Evolutionary conservation across 2,329 filamentous ascomycete genomes (phyloP).

Genomic region (Plenodomus tracheiphilus): DNA sequence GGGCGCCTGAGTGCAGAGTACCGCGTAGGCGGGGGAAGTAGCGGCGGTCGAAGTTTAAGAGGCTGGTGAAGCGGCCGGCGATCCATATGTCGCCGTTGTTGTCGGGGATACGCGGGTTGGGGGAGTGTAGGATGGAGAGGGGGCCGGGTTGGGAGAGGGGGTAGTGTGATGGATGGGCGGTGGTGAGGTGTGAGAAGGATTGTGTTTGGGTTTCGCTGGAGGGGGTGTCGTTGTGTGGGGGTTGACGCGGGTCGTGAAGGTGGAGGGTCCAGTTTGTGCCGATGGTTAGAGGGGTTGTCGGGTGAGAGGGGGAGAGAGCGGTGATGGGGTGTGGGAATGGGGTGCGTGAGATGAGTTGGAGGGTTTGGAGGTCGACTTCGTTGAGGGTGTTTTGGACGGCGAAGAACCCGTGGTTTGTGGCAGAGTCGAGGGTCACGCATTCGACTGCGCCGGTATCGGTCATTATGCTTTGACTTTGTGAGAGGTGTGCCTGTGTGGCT

Average conservation of each 20-base stretch:
- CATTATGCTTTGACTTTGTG: constrained; percentile 58
- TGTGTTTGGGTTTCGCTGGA: constrained; percentile 17
- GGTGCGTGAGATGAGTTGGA: constrained; percentile 69
- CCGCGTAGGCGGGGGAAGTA: constrained; percentile 77
- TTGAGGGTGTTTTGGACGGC: constrained; percentile 76
- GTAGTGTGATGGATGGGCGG: constrained; percentile 63
- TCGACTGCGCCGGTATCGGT: constrained; percentile 76
- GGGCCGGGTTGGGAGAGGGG: constrained; percentile 79
- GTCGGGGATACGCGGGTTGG: constrained; percentile 57
- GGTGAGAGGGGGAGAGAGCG: constrained; percentile 71
- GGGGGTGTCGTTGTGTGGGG: constrained; percentile 36
- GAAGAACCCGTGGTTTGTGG: constrained; percentile 71
- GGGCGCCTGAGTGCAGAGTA: constrained; percentile 81
- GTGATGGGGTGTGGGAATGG: constrained; percentile 82
- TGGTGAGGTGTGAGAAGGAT: constrained; percentile 52
- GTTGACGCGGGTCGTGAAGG: constrained; percentile 73
- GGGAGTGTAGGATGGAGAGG: constrained; percentile 79
- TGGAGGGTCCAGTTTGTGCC: constrained; percentile 82
- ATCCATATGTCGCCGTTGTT: constrained; percentile 82
- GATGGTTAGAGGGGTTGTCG: constrained; percentile 74
- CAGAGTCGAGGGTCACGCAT: constrained; percentile 77
- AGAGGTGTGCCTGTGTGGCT: constrained; percentile 50
- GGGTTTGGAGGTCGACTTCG: constrained; percentile 77
- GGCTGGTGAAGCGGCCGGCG: constrained; percentile 83
- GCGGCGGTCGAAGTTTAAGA: constrained; percentile 86